These are phyloP conservation scores for Hypholoma fasciculare DNA, from an alignment of 768 basidiomycete genomes.

Conservation along the genomic window DNA sequence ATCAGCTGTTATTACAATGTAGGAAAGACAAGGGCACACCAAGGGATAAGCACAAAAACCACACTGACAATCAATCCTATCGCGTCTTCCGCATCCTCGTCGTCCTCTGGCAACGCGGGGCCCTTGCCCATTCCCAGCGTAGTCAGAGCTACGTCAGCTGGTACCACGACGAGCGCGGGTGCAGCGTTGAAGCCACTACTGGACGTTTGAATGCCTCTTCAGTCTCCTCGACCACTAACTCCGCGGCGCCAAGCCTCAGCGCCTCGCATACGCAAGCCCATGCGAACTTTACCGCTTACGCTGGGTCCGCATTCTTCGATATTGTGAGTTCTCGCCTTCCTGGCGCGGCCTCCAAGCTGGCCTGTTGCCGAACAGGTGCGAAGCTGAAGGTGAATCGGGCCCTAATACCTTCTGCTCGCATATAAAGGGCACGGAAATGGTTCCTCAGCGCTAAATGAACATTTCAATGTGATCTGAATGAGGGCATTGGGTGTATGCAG, in stretches of 20 bases:
- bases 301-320: not conserved
- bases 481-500: too few species aligned
- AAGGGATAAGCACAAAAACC: constrained; percentile 76
- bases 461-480: not conserved
- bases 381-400: not conserved
- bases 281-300: not conserved
- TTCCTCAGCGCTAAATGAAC: not conserved
- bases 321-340: too few species aligned
- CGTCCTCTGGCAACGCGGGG: not conserved
- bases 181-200: too few species aligned
- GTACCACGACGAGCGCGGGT: too few species aligned
- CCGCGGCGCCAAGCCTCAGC: too few species aligned
- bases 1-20: constrained; percentile 1
- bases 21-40: constrained; percentile 41
- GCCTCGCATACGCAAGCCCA: not conserved
- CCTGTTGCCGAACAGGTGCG: not conserved
- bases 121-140: not conserved
- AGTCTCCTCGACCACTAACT: too few species aligned
- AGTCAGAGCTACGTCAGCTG: too few species aligned
- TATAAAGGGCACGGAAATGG: not conserved
- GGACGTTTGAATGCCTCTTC: too few species aligned
- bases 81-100: not conserved
- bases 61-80: constrained; percentile 83
- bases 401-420: not conserved
- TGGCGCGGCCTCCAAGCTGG: not conserved